Percentiles rank a stretch among this genome's conserved stretches.
phyloP scores from a whole-genome alignment of 805 yeast species.

The Blastobotrys robertii region DNA sequence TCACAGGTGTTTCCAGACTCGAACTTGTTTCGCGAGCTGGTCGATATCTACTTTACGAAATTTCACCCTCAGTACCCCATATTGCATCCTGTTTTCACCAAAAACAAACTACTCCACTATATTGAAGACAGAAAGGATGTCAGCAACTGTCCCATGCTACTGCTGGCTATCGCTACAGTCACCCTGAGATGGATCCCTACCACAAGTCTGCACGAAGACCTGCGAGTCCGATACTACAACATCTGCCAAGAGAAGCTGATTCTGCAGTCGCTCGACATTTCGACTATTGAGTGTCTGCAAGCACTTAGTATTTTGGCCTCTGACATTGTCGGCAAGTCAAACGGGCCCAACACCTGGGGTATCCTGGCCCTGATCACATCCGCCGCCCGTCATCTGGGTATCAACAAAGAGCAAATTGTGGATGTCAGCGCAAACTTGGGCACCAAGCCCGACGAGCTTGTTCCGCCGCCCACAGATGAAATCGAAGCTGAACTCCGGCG shows the following conservation, averaged over 20 bases:
- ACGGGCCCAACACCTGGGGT: conserved; percentile 24
- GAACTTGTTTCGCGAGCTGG: conserved; percentile 27
- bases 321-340: conserved; percentile 20
- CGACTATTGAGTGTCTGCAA: conserved; percentile 17
- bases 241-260: conserved; percentile 16
- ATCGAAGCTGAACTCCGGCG: conserved; percentile 16
- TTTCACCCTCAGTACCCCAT: conserved; percentile 81
- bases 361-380: conserved; percentile 19
- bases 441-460: conserved; percentile 6
- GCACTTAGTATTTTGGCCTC: conserved; percentile 19
- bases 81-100: conserved; percentile 35
- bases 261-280: conserved; percentile 15
- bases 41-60: conserved; percentile 64
- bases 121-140: not conserved
- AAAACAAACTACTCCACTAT: conserved; percentile 2
- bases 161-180: conserved; percentile 16
- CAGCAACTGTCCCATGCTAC: conserved; percentile 8
- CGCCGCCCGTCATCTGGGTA: conserved; percentile 13
- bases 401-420: conserved; percentile 8
- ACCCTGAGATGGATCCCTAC: conserved; percentile 15
- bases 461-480: conserved; percentile 10
- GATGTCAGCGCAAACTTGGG: not conserved
- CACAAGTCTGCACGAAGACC: conserved; percentile 4
- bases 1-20: conserved; percentile 6
- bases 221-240: conserved; percentile 10